Evolutionary conservation across 176 grass and related monocot species (phyloP).

Genomic region (Bolboschoenus planiculmis): DNA sequence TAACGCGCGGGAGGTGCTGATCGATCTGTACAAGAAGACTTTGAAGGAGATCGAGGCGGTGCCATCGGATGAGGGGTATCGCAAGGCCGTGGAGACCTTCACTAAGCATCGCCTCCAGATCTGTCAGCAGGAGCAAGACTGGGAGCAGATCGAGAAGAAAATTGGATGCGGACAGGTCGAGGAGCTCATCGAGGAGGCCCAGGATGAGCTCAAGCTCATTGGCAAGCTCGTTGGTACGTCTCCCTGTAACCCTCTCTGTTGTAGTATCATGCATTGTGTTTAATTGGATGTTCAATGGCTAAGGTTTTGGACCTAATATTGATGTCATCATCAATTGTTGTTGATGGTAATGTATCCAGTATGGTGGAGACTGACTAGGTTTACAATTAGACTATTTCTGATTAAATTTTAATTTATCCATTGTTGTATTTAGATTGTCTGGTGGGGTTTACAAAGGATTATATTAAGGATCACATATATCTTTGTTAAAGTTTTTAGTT

Average conservation of each 20-base stretch:
- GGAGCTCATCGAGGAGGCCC: constrained; percentile 89
- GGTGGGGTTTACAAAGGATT: not conserved
- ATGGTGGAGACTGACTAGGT: not conserved
- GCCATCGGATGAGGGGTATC: constrained; percentile 77
- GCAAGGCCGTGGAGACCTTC: constrained; percentile 91
- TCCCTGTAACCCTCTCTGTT: not conserved
- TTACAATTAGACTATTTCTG: not conserved
- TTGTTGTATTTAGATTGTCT: too few species aligned
- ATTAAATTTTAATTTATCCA: not conserved
- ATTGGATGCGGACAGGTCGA: constrained; percentile 78
- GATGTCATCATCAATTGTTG: not conserved
- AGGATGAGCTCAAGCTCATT: constrained; percentile 90
- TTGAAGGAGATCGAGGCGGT: constrained; percentile 80
- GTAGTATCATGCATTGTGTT: not conserved
- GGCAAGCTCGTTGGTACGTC: constrained; percentile 58
- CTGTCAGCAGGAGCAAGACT: constrained; percentile 73
- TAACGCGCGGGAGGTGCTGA: constrained; percentile 67
- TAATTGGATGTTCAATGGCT: not conserved
- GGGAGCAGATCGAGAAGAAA: constrained; percentile 69
- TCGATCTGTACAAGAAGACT: constrained; percentile 67
- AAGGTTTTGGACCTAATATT: too few species aligned
- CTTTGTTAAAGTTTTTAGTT: too few species aligned
- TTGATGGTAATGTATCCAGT: not conserved
- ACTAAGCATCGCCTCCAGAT: constrained; percentile 73
- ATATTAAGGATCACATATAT: too few species aligned